phyloP scores from a whole-genome alignment of 2,329 filamentous ascomycete species.

The Gaeumannomyces sp. region DNA sequence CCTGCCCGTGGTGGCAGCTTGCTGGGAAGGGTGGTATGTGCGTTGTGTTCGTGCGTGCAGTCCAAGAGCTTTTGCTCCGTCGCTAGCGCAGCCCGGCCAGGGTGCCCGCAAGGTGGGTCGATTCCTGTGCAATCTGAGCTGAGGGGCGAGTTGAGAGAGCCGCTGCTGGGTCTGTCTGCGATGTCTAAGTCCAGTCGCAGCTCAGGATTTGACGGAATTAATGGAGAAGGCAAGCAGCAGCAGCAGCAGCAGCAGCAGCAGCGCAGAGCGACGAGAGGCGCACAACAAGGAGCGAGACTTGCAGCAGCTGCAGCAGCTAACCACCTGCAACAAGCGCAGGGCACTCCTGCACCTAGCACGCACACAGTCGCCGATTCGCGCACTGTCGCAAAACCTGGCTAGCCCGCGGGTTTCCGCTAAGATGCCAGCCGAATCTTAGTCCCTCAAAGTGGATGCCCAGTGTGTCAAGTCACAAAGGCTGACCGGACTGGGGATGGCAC shows the following conservation, averaged over 20 bases:
- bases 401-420: background rate
- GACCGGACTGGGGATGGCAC: background rate
- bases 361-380: background rate
- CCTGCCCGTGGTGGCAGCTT: background rate
- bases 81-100: background rate
- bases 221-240: background rate
- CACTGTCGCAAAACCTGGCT: background rate
- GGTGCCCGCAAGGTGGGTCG: conserved; percentile 17
- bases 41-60: conserved; percentile 1
- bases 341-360: conserved; percentile 1
- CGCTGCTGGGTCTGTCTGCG: background rate
- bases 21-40: conserved; percentile 4
- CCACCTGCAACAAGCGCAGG: background rate
- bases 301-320: background rate
- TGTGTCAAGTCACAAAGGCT: background rate
- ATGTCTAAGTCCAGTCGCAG: background rate
- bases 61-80: background rate
- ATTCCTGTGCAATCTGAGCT: conserved; percentile 21
- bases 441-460: conserved; percentile 1
- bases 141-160: conserved; percentile 13
- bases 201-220: background rate
- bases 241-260: background rate
- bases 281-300: background rate
- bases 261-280: background rate
- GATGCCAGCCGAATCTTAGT: background rate